phyloP scores from a whole-genome alignment of 2,329 filamentous ascomycete genomes.

The Ophidiomyces ophidiicola region DNA sequence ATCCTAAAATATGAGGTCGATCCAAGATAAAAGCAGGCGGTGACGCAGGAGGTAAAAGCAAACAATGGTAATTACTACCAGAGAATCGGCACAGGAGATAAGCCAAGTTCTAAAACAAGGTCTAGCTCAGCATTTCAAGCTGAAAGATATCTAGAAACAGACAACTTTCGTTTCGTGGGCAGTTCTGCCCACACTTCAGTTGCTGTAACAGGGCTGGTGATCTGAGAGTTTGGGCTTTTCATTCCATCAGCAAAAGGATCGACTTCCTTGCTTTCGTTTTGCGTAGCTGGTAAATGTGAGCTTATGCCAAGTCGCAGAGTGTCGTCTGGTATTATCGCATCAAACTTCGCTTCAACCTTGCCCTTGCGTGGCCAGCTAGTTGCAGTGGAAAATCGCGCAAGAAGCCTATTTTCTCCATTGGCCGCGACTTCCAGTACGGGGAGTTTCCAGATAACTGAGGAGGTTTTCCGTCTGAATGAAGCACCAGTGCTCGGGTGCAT shows the following conservation, averaged over 20 bases:
- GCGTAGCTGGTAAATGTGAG: conserved; percentile 12
- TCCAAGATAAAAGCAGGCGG: no score
- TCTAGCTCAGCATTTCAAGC: no score
- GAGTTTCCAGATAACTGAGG: conserved; percentile 36
- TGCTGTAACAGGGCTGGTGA: conserved; percentile 19
- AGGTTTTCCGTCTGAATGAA: conserved; percentile 35
- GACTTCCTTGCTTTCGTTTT: conserved; percentile 21
- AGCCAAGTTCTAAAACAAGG: background rate
- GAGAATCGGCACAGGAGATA: background rate
- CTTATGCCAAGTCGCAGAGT: conserved; percentile 56
- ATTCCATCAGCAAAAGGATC: conserved; percentile 41
- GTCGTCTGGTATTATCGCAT: conserved; percentile 45
- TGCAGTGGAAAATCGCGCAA: conserved; percentile 70
- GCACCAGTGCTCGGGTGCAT: conserved; percentile 38
- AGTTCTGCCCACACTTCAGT: conserved; percentile 52
- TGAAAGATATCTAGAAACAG: conserved; percentile 64
- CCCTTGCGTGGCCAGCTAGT: conserved; percentile 59
- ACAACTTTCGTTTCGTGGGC: conserved; percentile 52
- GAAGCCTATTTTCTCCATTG: conserved; percentile 55
- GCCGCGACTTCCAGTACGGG: conserved; percentile 42
- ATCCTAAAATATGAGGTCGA: no score
- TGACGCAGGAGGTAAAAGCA: no score
- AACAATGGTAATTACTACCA: background rate
- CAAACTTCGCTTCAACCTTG: conserved; percentile 72
- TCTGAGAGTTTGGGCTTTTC: conserved; percentile 16